Evolutionary conservation across 805 yeast species (phyloP).

Genomic region (Schizosaccharomyces cryophilus): DNA sequence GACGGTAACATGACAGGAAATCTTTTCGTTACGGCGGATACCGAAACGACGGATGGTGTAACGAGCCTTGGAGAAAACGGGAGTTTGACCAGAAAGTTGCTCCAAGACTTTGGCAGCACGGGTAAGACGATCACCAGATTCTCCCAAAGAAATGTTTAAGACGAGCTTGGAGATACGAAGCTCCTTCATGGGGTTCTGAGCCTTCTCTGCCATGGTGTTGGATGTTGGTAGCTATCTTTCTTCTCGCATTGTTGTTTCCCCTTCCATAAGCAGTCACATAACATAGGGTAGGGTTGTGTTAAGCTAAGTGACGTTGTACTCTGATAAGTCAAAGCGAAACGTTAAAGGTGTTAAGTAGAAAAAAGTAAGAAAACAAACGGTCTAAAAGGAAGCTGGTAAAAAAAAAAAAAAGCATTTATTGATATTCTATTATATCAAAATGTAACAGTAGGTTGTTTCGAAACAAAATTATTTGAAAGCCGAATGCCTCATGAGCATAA

Average conservation of each 20-base stretch:
- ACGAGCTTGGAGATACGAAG: conserved; percentile 97
- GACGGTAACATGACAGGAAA: conserved; percentile 95
- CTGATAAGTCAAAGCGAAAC: background rate
- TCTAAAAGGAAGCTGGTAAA: no score
- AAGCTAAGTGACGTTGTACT: background rate
- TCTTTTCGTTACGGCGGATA: conserved; percentile 99
- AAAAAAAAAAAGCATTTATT: no score
- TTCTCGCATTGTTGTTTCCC: background rate
- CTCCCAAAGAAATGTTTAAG: conserved; percentile 99
- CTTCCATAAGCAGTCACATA: background rate
- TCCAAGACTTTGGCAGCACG: conserved; percentile 99
- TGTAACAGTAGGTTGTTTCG: no score
- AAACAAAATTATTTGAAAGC: no score
- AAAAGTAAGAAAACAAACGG: no score
- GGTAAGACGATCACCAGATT: conserved; percentile 99
- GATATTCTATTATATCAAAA: no score
- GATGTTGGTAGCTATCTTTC: background rate
- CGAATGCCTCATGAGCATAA: no score
- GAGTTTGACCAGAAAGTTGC: conserved; percentile 99
- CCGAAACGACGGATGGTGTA: conserved; percentile 99
- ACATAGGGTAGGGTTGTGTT: background rate
- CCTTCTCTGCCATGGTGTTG: conserved; percentile 8
- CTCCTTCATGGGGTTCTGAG: conserved; percentile 83
- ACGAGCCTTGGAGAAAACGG: conserved; percentile 99
- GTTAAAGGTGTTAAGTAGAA: no score